Conservation (phyloP, 441 rosid species). For the Manihot esculenta region DNA sequence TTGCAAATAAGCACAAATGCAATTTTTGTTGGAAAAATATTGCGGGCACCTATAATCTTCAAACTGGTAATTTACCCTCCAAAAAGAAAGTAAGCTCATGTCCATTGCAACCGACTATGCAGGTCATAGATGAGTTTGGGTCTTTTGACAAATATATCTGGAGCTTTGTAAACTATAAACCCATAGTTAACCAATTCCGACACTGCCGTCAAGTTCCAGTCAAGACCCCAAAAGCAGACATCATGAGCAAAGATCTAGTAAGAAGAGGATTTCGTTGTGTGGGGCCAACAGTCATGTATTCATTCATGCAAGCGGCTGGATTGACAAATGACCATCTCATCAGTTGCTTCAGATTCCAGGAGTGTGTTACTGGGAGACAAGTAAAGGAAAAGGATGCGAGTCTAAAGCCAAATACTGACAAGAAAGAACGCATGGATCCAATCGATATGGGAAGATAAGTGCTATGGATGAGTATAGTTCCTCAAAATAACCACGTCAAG, state of each 20-base stretch:
- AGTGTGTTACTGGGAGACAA: constrained; percentile 44
- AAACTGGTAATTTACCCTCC: neutral
- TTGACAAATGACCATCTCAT: constrained; percentile 65
- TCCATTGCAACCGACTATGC: constrained; percentile 26
- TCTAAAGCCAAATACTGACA: constrained; percentile 18
- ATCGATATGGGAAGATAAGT: constrained; percentile 3
- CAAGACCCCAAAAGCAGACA: constrained; percentile 69
- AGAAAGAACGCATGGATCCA: constrained; percentile 18
- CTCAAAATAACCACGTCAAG: neutral
- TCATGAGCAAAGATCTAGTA: constrained; percentile 66
- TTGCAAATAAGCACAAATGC: neutral
- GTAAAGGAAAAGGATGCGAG: constrained; percentile 30
- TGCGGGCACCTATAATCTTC: neutral
- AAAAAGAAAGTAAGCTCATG: neutral
- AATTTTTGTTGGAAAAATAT: neutral
- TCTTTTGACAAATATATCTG: constrained; percentile 67
- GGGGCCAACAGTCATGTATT: constrained; percentile 65
- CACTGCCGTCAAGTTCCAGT: constrained; percentile 71
- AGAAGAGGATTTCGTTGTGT: constrained; percentile 70
- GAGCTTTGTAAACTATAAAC: constrained; percentile 68
- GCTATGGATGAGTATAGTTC: neutral
- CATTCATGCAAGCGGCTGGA: constrained; percentile 72
- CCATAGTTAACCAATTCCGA: constrained; percentile 55
- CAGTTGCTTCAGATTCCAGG: constrained; percentile 67
- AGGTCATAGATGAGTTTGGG: constrained; percentile 70